Percentiles rank a stretch among this genome's conserved stretches.
phyloP scores from a whole-genome alignment of 2,329 filamentous ascomycete species.

The Aspergillus melleus region DNA sequence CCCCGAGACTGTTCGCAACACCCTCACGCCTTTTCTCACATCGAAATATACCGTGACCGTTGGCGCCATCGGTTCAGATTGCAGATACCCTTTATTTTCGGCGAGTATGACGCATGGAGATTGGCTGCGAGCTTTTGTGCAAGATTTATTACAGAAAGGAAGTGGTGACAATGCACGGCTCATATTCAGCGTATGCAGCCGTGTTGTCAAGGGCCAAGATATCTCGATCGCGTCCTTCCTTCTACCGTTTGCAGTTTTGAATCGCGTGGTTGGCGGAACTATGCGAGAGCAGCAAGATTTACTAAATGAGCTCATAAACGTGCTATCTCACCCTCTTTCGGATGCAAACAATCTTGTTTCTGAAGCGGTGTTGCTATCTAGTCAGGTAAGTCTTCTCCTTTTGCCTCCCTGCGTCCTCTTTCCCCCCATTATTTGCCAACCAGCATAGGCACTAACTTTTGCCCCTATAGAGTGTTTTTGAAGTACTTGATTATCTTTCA shows the following conservation, averaged over 20 bases:
- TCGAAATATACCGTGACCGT: slow-evolving; percentile 77
- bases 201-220: slow-evolving; percentile 83
- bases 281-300: slow-evolving; percentile 65
- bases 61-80: slow-evolving; percentile 54
- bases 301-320: slow-evolving; percentile 69
- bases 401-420: no score
- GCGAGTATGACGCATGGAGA: slow-evolving; percentile 67
- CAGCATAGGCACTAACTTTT: not conserved
- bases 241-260: slow-evolving; percentile 81
- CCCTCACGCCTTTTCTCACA: slow-evolving; percentile 81
- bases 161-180: slow-evolving; percentile 72
- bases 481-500: slow-evolving; percentile 86
- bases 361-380: slow-evolving; percentile 80
- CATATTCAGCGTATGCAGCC: slow-evolving; percentile 77
- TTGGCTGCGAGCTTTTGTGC: slow-evolving; percentile 79
- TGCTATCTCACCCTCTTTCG: slow-evolving; percentile 66
- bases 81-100: slow-evolving; percentile 76
- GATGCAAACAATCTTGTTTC: slow-evolving; percentile 58
- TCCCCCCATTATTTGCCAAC: no score
- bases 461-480: slow-evolving; percentile 71
- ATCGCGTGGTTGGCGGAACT: slow-evolving; percentile 74
- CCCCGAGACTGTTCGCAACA: slow-evolving; percentile 74
- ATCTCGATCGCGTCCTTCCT: slow-evolving; percentile 83
- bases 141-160: slow-evolving; percentile 77
- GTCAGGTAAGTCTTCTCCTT: slow-evolving; percentile 63